Percentiles rank a stretch among this genome's conserved stretches.
Conservation (phyloP, 202 grass and related monocot genomes). For the Panicum virgatum region DNA sequence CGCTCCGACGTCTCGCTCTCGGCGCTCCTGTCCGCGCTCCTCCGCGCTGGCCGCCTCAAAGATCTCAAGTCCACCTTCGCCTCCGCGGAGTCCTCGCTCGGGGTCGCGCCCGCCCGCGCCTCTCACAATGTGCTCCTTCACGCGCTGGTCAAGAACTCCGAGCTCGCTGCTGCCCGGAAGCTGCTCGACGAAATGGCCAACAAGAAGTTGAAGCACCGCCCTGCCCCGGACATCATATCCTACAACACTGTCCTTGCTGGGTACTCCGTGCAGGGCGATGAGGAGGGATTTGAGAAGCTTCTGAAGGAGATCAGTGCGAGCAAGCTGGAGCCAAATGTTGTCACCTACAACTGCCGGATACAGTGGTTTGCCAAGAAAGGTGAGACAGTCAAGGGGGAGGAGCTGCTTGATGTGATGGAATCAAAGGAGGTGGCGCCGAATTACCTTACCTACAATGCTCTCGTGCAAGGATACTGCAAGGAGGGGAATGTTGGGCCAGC, state of each 20-base stretch:
- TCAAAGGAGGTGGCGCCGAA: slow-evolving; percentile 63
- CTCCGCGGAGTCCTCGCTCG: slow-evolving; percentile 40
- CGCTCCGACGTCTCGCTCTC: slow-evolving; percentile 71
- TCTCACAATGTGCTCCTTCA: slow-evolving; percentile 83
- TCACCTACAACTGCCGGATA: slow-evolving; percentile 77
- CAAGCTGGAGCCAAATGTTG: slow-evolving; percentile 67
- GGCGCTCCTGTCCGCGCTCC: slow-evolving; percentile 60
- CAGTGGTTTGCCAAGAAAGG: slow-evolving; percentile 61
- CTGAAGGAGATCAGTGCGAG: slow-evolving; percentile 54
- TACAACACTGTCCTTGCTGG: slow-evolving; percentile 74
- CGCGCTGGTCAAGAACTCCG: slow-evolving; percentile 55
- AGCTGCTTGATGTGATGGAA: slow-evolving; percentile 78
- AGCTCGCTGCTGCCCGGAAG: slow-evolving; percentile 59
- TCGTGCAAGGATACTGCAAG: slow-evolving; percentile 78
- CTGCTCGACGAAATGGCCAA: slow-evolving; percentile 74
- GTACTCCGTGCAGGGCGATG: slow-evolving; percentile 46
- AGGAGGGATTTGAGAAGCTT: slow-evolving; percentile 57
- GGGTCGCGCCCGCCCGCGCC: slow-evolving; percentile 52
- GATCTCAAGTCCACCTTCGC: slow-evolving; percentile 65
- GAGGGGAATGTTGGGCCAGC: slow-evolving; percentile 56
- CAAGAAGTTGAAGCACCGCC: slow-evolving; percentile 42
- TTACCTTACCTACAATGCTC: slow-evolving; percentile 59
- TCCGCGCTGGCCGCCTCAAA: slow-evolving; percentile 57
- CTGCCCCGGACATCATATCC: slow-evolving; percentile 64
- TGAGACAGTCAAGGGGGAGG: slow-evolving; percentile 63